Base-by-base conservation (phyloP, 257 asterid genomes). In the Avicennia marina region DNA sequence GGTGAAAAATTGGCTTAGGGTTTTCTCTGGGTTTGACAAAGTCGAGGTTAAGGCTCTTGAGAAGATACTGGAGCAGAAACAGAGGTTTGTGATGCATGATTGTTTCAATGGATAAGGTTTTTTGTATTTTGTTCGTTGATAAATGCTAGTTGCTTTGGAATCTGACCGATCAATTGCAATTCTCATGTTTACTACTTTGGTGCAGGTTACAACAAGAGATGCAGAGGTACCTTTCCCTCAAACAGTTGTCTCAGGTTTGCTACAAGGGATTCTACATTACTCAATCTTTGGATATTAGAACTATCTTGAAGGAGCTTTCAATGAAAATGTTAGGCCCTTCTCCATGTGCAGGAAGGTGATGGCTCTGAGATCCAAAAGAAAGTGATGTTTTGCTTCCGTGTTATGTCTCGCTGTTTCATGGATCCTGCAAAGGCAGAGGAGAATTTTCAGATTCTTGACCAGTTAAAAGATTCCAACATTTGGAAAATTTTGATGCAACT, bases 41-140 rank as follows among this genome's bases (percentile, higher is more conserved):
- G 76, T 89, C 33, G 99, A 93, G 77, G 80, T 82, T 53, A 86
- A 87, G 83, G 97, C 96, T 58, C 86, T 93, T 52, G 99, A 93
- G 78, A 93, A 89, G 84, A 87, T 93, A 65, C 65, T 93, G 50
- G 97, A 89, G 80, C 99, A 86, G 80, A 89, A 93, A 69, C 94
- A 86, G 72, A 89, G 99, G 99, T 93, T 64, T 53, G 73, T 65
- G 65, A 48, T n/a, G 47, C 45, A 40, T 68, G 62, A 44, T 63
- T 59, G 29, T 18, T 38, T 72, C 64, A n/a, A 41, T 42, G 36
- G 11, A 38, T 60, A 34, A 39, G 25, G n/a, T 34, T 62, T 34
- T 56, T 26, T 42, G 18, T 48, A 4, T 43, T 40, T 31, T 50
- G 67, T 68, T 53, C 32, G 22, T 45, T 7, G 53, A 32, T 38